A percentile compares a stretch with the other conserved stretches of the same genome.
Conservation (phyloP, 345 rosid genomes). For the Linum tenue region DNA sequence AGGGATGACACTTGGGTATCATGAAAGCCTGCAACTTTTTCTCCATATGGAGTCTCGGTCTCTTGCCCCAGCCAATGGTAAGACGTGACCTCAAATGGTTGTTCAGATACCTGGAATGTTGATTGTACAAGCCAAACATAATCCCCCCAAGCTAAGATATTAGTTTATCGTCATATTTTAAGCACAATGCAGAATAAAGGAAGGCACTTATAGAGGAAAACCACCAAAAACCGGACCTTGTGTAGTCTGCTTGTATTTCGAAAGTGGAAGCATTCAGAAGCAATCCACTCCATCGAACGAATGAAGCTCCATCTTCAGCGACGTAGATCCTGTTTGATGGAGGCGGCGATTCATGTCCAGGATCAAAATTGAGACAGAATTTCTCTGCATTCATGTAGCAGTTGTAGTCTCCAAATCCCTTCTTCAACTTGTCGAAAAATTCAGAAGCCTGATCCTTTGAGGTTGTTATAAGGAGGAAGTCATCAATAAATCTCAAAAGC, state of each 20-base stretch:
- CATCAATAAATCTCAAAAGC: constrained; percentile 68
- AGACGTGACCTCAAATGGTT: constrained; percentile 56
- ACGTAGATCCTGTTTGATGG: constrained; percentile 37
- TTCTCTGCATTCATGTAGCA: constrained; percentile 73
- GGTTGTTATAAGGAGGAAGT: constrained; percentile 67
- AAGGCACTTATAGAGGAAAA: neutral
- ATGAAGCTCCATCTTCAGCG: constrained; percentile 45
- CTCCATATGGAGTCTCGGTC: constrained; percentile 36
- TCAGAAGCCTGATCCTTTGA: constrained; percentile 54
- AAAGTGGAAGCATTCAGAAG: constrained; percentile 54
- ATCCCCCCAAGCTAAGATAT: no score
- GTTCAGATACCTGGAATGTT: constrained; percentile 50
- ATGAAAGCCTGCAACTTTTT: constrained; percentile 41
- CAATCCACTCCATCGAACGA: constrained; percentile 76
- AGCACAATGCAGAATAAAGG: neutral
- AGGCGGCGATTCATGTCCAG: constrained; percentile 22
- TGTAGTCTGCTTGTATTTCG: constrained; percentile 76
- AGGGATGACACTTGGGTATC: constrained; percentile 72
- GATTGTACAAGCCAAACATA: constrained; percentile 2
- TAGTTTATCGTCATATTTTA: neutral
- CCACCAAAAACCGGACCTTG: constrained; percentile 35
- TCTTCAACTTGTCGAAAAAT: constrained; percentile 37
- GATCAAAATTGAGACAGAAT: constrained; percentile 52
- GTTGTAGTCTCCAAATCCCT: constrained; percentile 64
- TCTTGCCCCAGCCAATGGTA: constrained; percentile 48